Percentiles rank a stretch among this genome's conserved stretches.
Evolutionary conservation across 495 filamentous ascomycete genomes (phyloP).

Genomic region (Copromyces sp.): DNA sequence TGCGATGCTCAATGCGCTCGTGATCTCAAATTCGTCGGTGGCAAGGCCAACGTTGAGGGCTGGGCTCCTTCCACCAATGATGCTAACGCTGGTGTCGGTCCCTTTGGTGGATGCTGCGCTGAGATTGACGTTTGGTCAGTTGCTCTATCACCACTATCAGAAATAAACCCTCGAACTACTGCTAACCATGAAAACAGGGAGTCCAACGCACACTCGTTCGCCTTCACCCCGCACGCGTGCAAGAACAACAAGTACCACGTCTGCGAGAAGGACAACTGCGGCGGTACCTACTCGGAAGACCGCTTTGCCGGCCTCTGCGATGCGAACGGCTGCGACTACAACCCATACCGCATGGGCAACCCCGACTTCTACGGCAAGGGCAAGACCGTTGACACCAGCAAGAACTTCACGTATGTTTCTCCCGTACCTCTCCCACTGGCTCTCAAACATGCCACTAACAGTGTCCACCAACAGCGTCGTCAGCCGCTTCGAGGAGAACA

Average conservation of each 20-base stretch:
- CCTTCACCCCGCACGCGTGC: constrained; percentile 61
- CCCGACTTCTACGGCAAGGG: constrained; percentile 53
- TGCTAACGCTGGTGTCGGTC: constrained; percentile 38
- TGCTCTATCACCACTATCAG: no score
- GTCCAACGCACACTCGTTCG: constrained; percentile 54
- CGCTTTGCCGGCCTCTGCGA: constrained; percentile 56
- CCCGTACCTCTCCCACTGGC: no score
- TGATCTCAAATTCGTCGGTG: constrained; percentile 43
- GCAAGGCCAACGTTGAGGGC: constrained; percentile 50
- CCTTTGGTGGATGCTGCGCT: constrained; percentile 53
- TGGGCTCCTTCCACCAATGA: constrained; percentile 36
- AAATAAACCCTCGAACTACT: no score
- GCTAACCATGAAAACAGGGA: constrained; percentile 25
- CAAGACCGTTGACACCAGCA: constrained; percentile 52
- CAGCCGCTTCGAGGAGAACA: constrained; percentile 50
- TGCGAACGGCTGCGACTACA: constrained; percentile 66
- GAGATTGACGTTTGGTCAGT: constrained; percentile 55
- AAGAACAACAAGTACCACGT: constrained; percentile 45
- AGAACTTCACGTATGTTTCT: constrained; percentile 44
- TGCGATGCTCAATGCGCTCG: constrained; percentile 49
- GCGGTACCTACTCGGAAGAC: constrained; percentile 42
- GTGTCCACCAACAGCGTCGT: constrained; percentile 45
- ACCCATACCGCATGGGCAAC: constrained; percentile 61
- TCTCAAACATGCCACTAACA: no score
- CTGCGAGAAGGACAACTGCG: constrained; percentile 41